These are phyloP conservation scores for Kurtzmaniella natalensis DNA, from an alignment of 1,139 yeast genomes.

Conservation along the genomic window DNA sequence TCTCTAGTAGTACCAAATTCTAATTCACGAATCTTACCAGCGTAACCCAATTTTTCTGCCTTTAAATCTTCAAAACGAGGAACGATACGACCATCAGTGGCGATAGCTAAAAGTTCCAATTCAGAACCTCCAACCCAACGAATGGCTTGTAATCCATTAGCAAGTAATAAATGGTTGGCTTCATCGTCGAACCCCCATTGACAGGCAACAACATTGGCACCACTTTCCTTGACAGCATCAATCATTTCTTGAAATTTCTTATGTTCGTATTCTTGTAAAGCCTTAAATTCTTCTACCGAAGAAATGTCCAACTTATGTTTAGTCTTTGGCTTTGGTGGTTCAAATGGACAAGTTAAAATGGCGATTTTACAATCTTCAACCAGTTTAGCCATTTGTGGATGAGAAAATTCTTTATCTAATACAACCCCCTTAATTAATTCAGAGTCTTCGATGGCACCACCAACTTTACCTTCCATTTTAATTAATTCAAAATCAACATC, in stretches of 20 bases:
- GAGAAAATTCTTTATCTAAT: conserved; percentile 93
- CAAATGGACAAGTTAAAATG: conserved; percentile 95
- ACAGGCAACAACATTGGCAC: conserved; percentile 95
- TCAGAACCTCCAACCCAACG: conserved; percentile 99
- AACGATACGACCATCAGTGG: conserved; percentile 94
- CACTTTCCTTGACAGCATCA: conserved; percentile 75
- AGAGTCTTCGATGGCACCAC: conserved; percentile 89
- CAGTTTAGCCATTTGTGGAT: conserved; percentile 93
- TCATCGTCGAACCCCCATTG: conserved; percentile 99
- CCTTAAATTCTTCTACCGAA: conserved; percentile 86
- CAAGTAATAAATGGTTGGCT: conserved; percentile 88
- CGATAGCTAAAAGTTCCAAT: conserved; percentile 91
- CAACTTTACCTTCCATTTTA: conserved; percentile 92
- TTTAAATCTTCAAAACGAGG: conserved; percentile 93
- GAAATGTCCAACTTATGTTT: conserved; percentile 95
- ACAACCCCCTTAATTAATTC: conserved; percentile 84
- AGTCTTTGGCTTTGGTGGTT: conserved; percentile 99
- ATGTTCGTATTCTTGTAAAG: conserved; percentile 86
- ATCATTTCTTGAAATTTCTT: conserved; percentile 91
- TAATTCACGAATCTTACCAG: conserved; percentile 80
- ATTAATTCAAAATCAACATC: conserved; percentile 97
- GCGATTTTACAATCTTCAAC: conserved; percentile 85
- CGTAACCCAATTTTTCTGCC: conserved; percentile 77
- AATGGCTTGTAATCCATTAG: conserved; percentile 88
- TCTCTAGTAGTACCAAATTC: conserved; percentile 97